These are phyloP conservation scores for Cyclotella distinguenda DNA, from an alignment of 108 stramenopile genomes.

Conservation along the genomic window DNA sequence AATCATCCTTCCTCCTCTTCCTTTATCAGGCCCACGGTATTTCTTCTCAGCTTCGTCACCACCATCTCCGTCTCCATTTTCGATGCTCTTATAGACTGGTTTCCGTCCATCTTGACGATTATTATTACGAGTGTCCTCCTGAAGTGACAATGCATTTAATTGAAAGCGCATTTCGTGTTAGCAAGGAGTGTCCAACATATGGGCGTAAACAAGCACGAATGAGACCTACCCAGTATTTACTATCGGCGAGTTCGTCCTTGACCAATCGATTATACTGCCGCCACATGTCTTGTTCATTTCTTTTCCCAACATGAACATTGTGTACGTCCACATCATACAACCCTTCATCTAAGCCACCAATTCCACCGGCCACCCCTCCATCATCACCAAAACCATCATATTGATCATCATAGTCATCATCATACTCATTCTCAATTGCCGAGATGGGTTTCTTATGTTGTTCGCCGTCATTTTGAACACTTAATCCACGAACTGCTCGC, in stretches of 20 bases:
- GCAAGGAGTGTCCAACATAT: too few species aligned
- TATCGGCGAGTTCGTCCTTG: constrained; percentile 64
- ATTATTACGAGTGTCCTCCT: constrained; percentile 34
- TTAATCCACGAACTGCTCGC: constrained; percentile 18
- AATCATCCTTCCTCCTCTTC: constrained; percentile 76
- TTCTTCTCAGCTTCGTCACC: constrained; percentile 42
- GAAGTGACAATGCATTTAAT: too few species aligned
- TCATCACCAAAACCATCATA: constrained; percentile 73
- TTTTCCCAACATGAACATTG: constrained; percentile 46
- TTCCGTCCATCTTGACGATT: constrained; percentile 27
- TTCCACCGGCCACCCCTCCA: constrained; percentile 55
- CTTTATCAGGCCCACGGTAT: constrained; percentile 83
- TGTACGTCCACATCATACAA: constrained; percentile 69
- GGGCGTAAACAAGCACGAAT: too few species aligned
- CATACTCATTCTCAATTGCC: constrained; percentile 61
- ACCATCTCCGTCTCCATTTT: constrained; percentile 23
- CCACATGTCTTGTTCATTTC: constrained; percentile 50
- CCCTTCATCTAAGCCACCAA: constrained; percentile 42
- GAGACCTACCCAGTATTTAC: constrained; percentile 59
- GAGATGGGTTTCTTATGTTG: background rate
- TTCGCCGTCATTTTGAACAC: background rate
- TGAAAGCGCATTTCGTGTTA: too few species aligned
- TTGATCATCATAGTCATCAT: constrained; percentile 89
- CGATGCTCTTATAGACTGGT: background rate
- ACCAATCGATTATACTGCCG: constrained; percentile 64